A percentile compares a stretch with the other conserved stretches of the same genome.
phyloP scores from a whole-genome alignment of 2,329 filamentous ascomycete species.

The Aspergillus quadricinctus region DNA sequence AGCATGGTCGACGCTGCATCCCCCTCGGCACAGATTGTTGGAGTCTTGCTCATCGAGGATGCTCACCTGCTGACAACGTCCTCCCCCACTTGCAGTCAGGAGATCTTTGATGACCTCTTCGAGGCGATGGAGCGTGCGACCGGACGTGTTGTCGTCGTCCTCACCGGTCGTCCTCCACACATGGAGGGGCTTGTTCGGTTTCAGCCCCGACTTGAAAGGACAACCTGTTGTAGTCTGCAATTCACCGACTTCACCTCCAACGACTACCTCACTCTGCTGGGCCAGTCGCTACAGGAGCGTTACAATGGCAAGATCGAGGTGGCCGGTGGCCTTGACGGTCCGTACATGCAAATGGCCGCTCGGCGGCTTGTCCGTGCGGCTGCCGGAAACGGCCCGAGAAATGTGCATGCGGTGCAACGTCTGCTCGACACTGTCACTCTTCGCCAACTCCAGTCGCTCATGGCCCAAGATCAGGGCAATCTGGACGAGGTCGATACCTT shows the following conservation, averaged over 20 bases:
- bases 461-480: constrained; percentile 9
- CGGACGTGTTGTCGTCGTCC: constrained; percentile 13
- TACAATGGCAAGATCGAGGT: constrained; percentile 17
- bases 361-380: constrained; percentile 15
- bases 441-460: constrained; percentile 14
- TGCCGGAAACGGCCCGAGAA: constrained; percentile 11
- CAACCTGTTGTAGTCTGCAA: constrained; percentile 13
- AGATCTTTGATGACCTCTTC: constrained; percentile 9
- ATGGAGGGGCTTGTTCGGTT: constrained; percentile 12
- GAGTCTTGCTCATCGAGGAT: constrained; percentile 14
- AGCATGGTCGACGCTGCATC: constrained; percentile 6
- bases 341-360: constrained; percentile 15
- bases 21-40: constrained; percentile 6
- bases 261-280: constrained; percentile 9
- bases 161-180: constrained; percentile 7
- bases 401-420: constrained; percentile 14
- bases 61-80: constrained; percentile 6
- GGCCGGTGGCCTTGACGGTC: constrained; percentile 17
- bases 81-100: constrained; percentile 1
- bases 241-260: constrained; percentile 15
- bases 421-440: constrained; percentile 11
- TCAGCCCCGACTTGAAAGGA: constrained; percentile 10
- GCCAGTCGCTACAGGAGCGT: constrained; percentile 10
- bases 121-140: constrained; percentile 13
- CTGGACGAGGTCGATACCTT: constrained; percentile 17